These are phyloP conservation scores for Candida dubliniensis DNA, from an alignment of 1,139 yeast genomes.

Conservation along the genomic window DNA sequence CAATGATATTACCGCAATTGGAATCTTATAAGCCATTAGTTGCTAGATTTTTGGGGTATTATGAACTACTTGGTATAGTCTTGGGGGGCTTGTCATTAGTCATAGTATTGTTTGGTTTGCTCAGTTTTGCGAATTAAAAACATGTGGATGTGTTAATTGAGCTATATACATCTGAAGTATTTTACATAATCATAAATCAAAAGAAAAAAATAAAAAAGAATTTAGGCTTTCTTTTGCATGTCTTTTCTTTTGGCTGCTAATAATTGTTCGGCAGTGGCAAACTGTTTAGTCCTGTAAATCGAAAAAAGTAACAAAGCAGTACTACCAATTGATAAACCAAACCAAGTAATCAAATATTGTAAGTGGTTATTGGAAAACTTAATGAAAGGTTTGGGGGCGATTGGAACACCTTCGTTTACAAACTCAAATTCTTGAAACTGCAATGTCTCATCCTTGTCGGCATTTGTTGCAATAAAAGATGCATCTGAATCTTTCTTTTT, in stretches of 20 bases:
- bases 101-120: conserved; percentile 41
- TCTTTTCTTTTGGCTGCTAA: conserved; percentile 43
- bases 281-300: conserved; percentile 31
- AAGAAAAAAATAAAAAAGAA: neutral
- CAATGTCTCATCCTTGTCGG: conserved; percentile 32
- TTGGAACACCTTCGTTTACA: conserved; percentile 80
- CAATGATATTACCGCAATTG: conserved; percentile 41
- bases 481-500: conserved; percentile 17
- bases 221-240: conserved; percentile 24
- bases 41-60: conserved; percentile 33
- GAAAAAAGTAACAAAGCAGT: conserved; percentile 54
- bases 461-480: conserved; percentile 17
- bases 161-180: conserved; percentile 12
- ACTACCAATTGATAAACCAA: conserved; percentile 75
- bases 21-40: conserved; percentile 30
- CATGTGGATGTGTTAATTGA: neutral
- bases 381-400: conserved; percentile 78
- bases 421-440: conserved; percentile 52
- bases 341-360: conserved; percentile 94
- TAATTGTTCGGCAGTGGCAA: conserved; percentile 40
- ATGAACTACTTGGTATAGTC: conserved; percentile 39
- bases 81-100: conserved; percentile 40
- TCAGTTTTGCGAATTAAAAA: conserved; percentile 23
- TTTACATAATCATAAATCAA: neutral
- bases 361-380: conserved; percentile 86